These are phyloP conservation scores for Rhodotorula kratochvilovae DNA, from an alignment of 768 basidiomycete genomes.

Conservation along the genomic window DNA sequence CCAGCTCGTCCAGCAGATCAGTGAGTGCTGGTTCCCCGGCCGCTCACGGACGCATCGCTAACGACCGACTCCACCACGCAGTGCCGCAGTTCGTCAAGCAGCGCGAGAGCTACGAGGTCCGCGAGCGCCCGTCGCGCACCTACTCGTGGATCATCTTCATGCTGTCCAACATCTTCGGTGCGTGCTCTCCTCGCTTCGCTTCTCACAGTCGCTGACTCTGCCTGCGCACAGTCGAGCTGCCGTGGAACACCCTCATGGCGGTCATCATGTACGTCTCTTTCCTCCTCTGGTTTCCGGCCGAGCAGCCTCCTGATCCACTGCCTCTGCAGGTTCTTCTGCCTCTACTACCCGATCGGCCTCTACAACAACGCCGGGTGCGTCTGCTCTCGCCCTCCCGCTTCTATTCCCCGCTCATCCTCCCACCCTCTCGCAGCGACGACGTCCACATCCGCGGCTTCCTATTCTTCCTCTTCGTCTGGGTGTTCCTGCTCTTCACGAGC, in stretches of 20 bases:
- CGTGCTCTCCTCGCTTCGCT: background rate
- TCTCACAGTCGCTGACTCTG: too few species aligned
- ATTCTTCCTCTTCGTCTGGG: constrained; percentile 50
- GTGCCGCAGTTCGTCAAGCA: constrained; percentile 58
- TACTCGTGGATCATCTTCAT: constrained; percentile 56
- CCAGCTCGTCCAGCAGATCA: constrained; percentile 62
- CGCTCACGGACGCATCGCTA: accelerated
- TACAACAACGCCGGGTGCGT: constrained; percentile 49
- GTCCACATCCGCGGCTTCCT: constrained; percentile 49
- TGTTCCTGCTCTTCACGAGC: constrained; percentile 51
- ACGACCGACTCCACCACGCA: background rate
- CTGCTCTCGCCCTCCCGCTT: background rate
- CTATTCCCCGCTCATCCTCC: background rate
- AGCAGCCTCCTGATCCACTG: background rate
- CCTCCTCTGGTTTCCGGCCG: too few species aligned
- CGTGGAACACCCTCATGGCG: constrained; percentile 39
- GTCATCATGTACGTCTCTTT: background rate
- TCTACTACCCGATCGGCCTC: constrained; percentile 50
- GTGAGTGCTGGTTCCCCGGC: background rate
- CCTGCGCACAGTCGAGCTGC: constrained; percentile 39
- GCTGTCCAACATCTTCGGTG: constrained; percentile 19
- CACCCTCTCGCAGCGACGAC: constrained; percentile 41
- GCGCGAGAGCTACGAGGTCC: constrained; percentile 61
- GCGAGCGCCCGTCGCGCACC: constrained; percentile 62
- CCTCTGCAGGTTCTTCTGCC: constrained; percentile 37